phyloP scores from a whole-genome alignment of 768 basidiomycete species.

The Lyophyllum atratum region DNA sequence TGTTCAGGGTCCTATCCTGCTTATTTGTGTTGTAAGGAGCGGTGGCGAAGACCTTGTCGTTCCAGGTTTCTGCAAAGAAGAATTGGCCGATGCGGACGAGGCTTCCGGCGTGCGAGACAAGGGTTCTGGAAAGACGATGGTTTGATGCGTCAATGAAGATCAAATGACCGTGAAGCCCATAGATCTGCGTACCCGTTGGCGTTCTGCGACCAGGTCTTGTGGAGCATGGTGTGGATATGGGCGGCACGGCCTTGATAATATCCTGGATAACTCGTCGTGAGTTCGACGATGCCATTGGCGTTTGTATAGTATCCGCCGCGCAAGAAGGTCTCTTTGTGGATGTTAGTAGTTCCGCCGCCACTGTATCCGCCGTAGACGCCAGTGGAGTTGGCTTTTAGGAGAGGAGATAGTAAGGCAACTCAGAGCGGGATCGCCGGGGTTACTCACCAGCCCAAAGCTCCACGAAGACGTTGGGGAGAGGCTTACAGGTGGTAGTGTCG shows the following conservation, averaged over 20 bases:
- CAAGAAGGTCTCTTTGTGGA: slow-evolving; percentile 30
- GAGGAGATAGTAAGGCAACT: too few species aligned
- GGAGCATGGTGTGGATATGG: slow-evolving; percentile 35
- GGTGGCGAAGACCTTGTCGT: slow-evolving; percentile 25
- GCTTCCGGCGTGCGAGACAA: slow-evolving; percentile 28
- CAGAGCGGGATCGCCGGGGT: not conserved
- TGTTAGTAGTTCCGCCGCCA: slow-evolving; percentile 7
- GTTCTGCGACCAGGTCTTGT: slow-evolving; percentile 20
- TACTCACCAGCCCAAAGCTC: slow-evolving; percentile 34
- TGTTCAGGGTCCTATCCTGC: slow-evolving; percentile 27
- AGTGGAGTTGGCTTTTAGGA: slow-evolving; percentile 24
- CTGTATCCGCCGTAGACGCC: slow-evolving; percentile 28
- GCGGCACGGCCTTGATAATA: slow-evolving; percentile 32
- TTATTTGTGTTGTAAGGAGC: slow-evolving; percentile 29
- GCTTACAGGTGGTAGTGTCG: slow-evolving; percentile 37
- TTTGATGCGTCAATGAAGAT: not conserved
- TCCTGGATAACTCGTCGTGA: slow-evolving; percentile 33
- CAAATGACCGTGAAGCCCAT: not conserved
- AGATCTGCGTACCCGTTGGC: slow-evolving; percentile 17
- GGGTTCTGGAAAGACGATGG: slow-evolving; percentile 18
- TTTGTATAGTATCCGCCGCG: slow-evolving; percentile 34
- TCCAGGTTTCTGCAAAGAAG: slow-evolving; percentile 35
- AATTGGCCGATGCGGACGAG: slow-evolving; percentile 36
- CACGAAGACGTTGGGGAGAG: slow-evolving; percentile 33
- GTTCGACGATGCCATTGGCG: slow-evolving; percentile 29